These are phyloP conservation scores for Vigna unguiculata DNA, from an alignment of 306 rosid genomes.

Conservation along the genomic window DNA sequence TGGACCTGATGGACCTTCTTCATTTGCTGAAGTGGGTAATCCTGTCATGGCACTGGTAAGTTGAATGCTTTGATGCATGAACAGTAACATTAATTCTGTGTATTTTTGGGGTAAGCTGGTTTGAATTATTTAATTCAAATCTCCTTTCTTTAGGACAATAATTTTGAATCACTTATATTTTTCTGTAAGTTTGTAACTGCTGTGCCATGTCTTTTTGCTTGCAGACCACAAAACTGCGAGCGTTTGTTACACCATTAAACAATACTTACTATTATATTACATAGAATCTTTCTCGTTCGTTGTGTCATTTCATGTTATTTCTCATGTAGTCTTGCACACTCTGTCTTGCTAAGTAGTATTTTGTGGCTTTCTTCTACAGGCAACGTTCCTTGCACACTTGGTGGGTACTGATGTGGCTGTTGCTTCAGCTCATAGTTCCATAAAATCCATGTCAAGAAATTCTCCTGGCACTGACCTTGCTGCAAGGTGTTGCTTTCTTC, in stretches of 20 bases:
- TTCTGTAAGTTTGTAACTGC: conserved; percentile 19
- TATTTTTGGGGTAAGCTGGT: conserved; percentile 10
- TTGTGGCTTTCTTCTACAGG: conserved; percentile 60
- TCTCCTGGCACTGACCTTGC: conserved; percentile 79
- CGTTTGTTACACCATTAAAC: conserved; percentile 38
- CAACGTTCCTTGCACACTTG: conserved; percentile 74
- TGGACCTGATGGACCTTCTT: conserved; percentile 68
- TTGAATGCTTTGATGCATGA: conserved; percentile 36
- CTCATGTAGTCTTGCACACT: conserved; percentile 13
- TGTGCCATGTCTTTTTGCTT: conserved; percentile 32
- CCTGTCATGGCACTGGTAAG: conserved; percentile 96
- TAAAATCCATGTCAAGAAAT: conserved; percentile 69
- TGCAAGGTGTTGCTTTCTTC: conserved; percentile 72
- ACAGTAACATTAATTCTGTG: conserved; percentile 12
- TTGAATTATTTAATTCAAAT: conserved; percentile 25
- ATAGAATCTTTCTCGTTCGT: conserved; percentile 3
- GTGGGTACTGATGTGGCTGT: conserved; percentile 80
- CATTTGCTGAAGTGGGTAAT: conserved; percentile 89
- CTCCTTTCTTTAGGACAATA: conserved; percentile 14
- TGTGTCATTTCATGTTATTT: conserved; percentile 30
- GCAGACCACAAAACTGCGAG: conserved; percentile 23
- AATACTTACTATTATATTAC: conserved; percentile 17
- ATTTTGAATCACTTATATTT: conserved; percentile 28
- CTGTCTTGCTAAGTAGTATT: conserved; percentile 2
- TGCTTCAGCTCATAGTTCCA: conserved; percentile 81